These are phyloP conservation scores for Ulota crispa DNA, from an alignment of 225 moss, liverwort and hornwort genomes.

Conservation along the genomic window DNA sequence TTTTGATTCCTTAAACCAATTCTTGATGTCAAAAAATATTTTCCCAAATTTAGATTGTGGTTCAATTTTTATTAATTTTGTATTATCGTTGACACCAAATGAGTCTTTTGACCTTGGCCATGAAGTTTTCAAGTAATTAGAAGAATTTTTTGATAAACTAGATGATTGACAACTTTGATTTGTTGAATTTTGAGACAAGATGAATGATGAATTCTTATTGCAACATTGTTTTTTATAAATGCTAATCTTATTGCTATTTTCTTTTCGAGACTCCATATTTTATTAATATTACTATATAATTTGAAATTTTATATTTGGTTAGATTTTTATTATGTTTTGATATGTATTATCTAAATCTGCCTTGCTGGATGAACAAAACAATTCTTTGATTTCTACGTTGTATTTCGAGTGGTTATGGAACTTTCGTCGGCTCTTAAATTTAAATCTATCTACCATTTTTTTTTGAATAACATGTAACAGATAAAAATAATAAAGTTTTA, in stretches of 20 bases:
- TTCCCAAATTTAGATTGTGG: background rate
- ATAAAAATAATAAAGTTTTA: too few relatives aligned
- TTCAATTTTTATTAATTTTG: background rate
- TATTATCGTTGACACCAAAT: rapidly evolving
- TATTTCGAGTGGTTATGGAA: too few relatives aligned
- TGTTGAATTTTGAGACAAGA: background rate
- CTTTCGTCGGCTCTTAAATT: too few relatives aligned
- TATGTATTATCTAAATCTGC: too few relatives aligned
- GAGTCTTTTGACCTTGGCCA: background rate
- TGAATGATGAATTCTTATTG: background rate
- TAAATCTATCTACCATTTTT: too few relatives aligned
- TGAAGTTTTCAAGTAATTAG: rapidly evolving
- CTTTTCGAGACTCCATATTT: background rate
- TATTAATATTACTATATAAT: rapidly evolving
- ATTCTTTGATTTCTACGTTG: too few relatives aligned
- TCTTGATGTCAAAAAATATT: background rate
- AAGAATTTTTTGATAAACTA: background rate
- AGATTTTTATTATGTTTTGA: background rate
- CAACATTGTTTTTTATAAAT: background rate
- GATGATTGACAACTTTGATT: background rate
- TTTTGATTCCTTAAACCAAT: background rate
- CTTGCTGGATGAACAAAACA: too few relatives aligned
- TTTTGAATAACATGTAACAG: too few relatives aligned
- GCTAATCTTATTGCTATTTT: rapidly evolving
- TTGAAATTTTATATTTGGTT: background rate